These are phyloP conservation scores for Beauveria scarabaeidicola DNA, from an alignment of 2,329 filamentous ascomycete species.

Conservation along the genomic window DNA sequence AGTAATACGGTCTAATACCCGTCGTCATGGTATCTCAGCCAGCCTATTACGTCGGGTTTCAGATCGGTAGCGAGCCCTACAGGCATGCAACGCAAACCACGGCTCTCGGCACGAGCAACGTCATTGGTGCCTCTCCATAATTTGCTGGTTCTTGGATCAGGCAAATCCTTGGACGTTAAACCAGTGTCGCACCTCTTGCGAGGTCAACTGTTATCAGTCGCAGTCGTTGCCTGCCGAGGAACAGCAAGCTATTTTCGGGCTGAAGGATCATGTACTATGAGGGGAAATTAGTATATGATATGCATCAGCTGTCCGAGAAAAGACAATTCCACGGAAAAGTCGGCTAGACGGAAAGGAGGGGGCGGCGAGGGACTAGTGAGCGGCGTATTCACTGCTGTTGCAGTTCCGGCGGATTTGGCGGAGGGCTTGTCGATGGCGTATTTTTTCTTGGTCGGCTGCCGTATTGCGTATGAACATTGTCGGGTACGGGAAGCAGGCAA, in stretches of 20 bases:
- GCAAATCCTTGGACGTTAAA: background rate
- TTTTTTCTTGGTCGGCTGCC: background rate
- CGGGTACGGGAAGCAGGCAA: background rate
- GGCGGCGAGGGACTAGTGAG: background rate
- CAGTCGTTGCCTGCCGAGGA: background rate
- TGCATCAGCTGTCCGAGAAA: background rate
- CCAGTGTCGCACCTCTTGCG: background rate
- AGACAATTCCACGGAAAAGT: conserved; percentile 3
- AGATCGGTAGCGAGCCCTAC: background rate
- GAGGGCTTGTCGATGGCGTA: background rate
- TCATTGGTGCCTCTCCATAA: background rate
- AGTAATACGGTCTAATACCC: too few species aligned
- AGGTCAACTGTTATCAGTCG: background rate
- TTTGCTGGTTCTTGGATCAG: background rate
- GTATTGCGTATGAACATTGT: background rate
- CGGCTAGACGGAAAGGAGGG: background rate
- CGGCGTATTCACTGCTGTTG: background rate
- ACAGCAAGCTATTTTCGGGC: background rate
- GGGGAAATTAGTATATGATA: background rate
- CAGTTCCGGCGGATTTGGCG: background rate
- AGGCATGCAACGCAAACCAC: background rate
- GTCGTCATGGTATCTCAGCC: background rate
- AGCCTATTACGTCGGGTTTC: background rate
- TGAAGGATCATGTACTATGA: background rate
- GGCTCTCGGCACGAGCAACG: conserved; percentile 6